Base-by-base conservation (phyloP, 306 rosid genomes). In the Cicer chorassanicum region DNA sequence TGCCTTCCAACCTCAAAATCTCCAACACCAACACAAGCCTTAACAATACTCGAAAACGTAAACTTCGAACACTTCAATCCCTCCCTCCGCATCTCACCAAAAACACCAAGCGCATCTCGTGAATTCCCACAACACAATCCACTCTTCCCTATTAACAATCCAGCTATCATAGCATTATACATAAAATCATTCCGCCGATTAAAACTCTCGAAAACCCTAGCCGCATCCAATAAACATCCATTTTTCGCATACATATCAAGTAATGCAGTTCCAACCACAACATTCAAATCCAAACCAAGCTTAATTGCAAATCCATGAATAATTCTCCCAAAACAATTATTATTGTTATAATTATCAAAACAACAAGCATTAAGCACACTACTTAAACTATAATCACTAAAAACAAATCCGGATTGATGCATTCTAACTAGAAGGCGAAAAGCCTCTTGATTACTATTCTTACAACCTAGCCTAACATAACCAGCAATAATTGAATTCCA, bases 181-280 rank as follows among this genome's bases (percentile, higher is more conserved):
- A 74, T 80, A 11, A 84, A 74, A 60, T 81, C 84, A 73, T 79
- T 88, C n/a, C 16, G 82, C 63, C 56, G 9, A 48, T 75, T 10
- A 59, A 74, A 51, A 10, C 76, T 18, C 36, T 78, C 78, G 67
- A 86, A 86, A 46, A 88, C 70, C 64, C 53, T 75, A 71, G 76
- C 42, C 0, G 90, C 89, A 55, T 69, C 84, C 13, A 7, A 48
- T 72, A 88, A 78, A 76, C 73, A 64, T 9, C 72, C 87, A 0
- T 69, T 78, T n/a, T 88, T 88, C n/a, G 87, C 89, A 84, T 84
- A 86, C 90, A 86, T 86, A 80, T 80, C 86, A 55, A 88, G 86
- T 68, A 88, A 86, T 54, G 87, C 84, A 41, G 90, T 86, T 45
- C 79, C 84, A 50, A 84, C 83, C 48, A 88, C 86, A 60, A 84